A percentile compares a stretch with the other conserved stretches of the same genome.
These are phyloP conservation scores for Cymbopogon flexuosus DNA, from an alignment of 202 grass and related monocot genomes.

Conservation along the genomic window DNA sequence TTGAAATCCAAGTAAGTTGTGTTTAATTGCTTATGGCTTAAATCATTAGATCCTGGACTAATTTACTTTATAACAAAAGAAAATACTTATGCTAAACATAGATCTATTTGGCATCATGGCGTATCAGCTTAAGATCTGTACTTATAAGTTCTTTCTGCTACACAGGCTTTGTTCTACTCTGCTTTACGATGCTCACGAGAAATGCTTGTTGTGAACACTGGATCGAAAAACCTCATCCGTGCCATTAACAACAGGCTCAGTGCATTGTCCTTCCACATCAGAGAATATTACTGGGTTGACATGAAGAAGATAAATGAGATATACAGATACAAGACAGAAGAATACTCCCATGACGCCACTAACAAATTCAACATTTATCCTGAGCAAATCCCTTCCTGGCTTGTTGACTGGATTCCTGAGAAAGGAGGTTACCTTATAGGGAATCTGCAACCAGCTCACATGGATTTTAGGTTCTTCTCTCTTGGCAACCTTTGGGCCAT, in stretches of 20 bases:
- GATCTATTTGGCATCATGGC: not conserved
- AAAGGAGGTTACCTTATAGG: conserved; percentile 93
- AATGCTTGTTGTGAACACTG: conserved; percentile 71
- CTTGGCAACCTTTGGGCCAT: conserved; percentile 97
- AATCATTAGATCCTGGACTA: not conserved
- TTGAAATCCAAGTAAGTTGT: conserved; percentile 91
- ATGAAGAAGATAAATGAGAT: conserved; percentile 97
- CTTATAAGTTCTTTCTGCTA: conserved; percentile 25
- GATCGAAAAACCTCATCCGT: conserved; percentile 63
- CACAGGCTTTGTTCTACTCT: conserved; percentile 94
- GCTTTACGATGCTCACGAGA: conserved; percentile 85
- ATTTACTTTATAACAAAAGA: not conserved
- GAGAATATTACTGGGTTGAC: conserved; percentile 97
- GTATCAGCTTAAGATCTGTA: not conserved
- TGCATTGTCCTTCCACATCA: conserved; percentile 90
- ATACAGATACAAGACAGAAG: conserved; percentile 97
- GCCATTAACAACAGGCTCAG: conserved; percentile 88
- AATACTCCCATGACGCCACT: conserved; percentile 91
- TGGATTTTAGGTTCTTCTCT: conserved; percentile 97
- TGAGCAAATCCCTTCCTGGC: conserved; percentile 94
- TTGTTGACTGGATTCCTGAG: conserved; percentile 94
- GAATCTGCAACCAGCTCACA: conserved; percentile 94
- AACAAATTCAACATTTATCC: conserved; percentile 99
- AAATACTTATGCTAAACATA: not conserved
- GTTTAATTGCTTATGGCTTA: not conserved